Base-by-base conservation (phyloP, 176 grass and related monocot species). In the Dendrocalamus sinicus region DNA sequence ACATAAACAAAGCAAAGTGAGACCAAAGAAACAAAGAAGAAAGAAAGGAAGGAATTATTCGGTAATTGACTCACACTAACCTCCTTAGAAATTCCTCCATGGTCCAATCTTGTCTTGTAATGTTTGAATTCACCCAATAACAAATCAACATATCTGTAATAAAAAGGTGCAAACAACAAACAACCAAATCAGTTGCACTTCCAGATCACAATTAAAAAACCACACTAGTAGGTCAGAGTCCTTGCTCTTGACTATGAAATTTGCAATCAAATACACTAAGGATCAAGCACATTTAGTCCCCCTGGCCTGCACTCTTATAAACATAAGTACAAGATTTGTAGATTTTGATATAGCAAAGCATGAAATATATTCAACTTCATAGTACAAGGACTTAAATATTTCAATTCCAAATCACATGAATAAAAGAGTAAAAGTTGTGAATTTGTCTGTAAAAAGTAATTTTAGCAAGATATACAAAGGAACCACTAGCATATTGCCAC, bases 111-210 rank as follows among this genome's bases (percentile, higher is more conserved):
- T 91, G 97, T 99, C 87, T 92, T 99, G 83, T 91, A 99, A 78
- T 99, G 94, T 67, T 99, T 99, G 84, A 99, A 96, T 91, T 99
- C 97, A 62, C 97, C 94, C 89, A 99, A 88, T 80, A 99, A 88
- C 78, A 99, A 91, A 87, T 99, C 97, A 77, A 99, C 85, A 54
- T 99, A 99, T 72, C 97, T 99, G 83, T 75, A 78, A 80, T 28
- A 52, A 95, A 53, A 87, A 62, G 46, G 70, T 47, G 5, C 62
- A 83, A 73, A 74, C 28, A 72, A 78, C 39, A 78, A 70, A 82
- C 7, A 76, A 41, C 69, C 24, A 43, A 54, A 48, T 85, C 67
- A 78, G 16, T 47, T 20, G 62, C 51, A 69, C 60, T 74, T 59
- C 57, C 55, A 28, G 55, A 64, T 78, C 37, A 78, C 30, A 83